Base-by-base conservation (phyloP, 1,284 basidiomycete genomes). In the Golubevia sp. region DNA sequence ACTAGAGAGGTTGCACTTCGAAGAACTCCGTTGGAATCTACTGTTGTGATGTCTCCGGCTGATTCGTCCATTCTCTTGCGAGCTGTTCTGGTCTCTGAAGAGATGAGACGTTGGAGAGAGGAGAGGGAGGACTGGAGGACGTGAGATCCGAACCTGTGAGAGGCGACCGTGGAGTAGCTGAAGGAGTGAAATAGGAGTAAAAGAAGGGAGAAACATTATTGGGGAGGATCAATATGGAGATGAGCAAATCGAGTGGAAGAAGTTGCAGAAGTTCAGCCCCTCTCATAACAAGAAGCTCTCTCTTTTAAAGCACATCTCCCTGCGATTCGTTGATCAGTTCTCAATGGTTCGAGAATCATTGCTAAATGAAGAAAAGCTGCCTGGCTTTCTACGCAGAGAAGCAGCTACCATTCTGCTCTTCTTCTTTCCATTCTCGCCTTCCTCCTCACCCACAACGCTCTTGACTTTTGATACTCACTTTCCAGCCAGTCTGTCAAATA, bases 141-240 rank as follows among this genome's bases (percentile, higher is more conserved):
- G 66, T 83, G 80, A 2, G 76, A 79, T 25, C 74, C 80, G 50
- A 76, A 83, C n/a, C 80, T 63, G 55, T 83, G 80, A 13, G 61
- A 63, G 21, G 76, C 63, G 6, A 83, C 65, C 3, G 57, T 61
- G 11, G 61, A 54, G 50, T 71, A 72, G 61, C 60, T 65, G 44
- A 20, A 13, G 25, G 54, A 7, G 48, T 49, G 34, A 3, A 30
- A 21, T 21, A 18, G 6, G n/a, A 4, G 60, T 20, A 24, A 20
- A 49, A 20, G 55, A n/a, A n/a, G n/a, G n/a, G n/a, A n/a, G n/a
- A n/a, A n/a, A n/a, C n/a, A n/a, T n/a, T n/a, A n/a, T n/a, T n/a
- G n/a, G n/a, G n/a, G n/a, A n/a, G n/a, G n/a, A n/a, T n/a, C n/a
- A n/a, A n/a, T n/a, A n/a, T n/a, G n/a, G n/a, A n/a, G n/a, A n/a